Base-by-base conservation (phyloP, 2,329 filamentous ascomycete species). In the Helotiales sp. region DNA sequence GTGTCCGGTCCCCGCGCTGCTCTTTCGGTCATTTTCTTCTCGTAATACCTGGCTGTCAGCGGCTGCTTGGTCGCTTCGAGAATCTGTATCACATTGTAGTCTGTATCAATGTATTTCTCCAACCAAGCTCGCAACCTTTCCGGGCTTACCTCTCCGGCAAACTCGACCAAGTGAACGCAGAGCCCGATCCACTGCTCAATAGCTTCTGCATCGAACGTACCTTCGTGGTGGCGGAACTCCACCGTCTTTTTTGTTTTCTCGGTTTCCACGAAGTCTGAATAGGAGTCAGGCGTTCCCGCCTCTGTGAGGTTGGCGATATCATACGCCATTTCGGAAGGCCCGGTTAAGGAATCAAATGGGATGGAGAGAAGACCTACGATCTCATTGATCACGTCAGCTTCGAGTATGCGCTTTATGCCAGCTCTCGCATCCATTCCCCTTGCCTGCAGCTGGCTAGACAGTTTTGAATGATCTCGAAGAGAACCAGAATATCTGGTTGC, bases 151-250 rank as follows among this genome's bases (percentile, higher is more conserved):
- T 52, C 49, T 26, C 10, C 17, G 17, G 67, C 67, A 40, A 70
- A 71, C 13, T 69, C 57, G 1, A 74, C 63, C 6, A 76, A 63
- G 2, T 67, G 69, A 1, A 70, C 65, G 11, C 57, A 43, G 2
- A 62, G 65, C 20, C 61, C 57, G 17, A 73, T 68, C 75, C 75
- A 76, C 32, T 62, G 67, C 0, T 8, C n/a, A 3, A 73, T 55
- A 2, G 13, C 64, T 2, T 59, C 55, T 1, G 63, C 40, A 63
- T 73, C 69, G 5, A 77, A 20, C 1, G 68, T 68, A 0, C 69
- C 75, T n/a, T 61, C 63, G 57, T 76, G 74, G 24, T 75, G 71
- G 2, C 74, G 63, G 60, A 75, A 77, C 47, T 77, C 75, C 17
- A 76, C 64, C 3, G 72, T 75, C 17, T 62, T 47, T 17, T 50